Base-by-base conservation (phyloP, 495 filamentous ascomycete genomes). In the Thozetella sp. region DNA sequence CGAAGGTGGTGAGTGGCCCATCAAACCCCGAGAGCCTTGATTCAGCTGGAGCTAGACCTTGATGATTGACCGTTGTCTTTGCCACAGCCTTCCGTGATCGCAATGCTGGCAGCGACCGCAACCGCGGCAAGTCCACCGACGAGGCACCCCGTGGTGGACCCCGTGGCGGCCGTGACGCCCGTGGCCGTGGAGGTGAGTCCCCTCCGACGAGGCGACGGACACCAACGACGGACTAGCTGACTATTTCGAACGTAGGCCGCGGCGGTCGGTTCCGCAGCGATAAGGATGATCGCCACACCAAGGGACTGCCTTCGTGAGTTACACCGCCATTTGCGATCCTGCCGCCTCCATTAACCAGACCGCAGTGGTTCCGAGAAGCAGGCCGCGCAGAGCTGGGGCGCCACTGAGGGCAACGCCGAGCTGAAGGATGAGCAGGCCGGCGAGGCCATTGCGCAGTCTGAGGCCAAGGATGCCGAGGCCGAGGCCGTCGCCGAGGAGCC, bases 381-480 rank as follows among this genome's bases (percentile, higher is more conserved):
- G 79, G 88, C 91, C 67, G 87, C 85, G 70, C 90, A 92, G 71
- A 90, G 91, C 62, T 99, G 95, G 95, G 95, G 93, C 67, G 89
- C 81, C 70, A 83, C 83, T 56, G 88, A 88, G 69, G 95, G 93
- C 72, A 78, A 86, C 25, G 89, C 86, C 67, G 90, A 93, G 76
- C 89, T 86, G 76, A 88, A 89, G 62, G 96, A 97, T 67, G 95
- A 97, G 83, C 83, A 90, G 68, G 92, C 88, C 63, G 95, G 86
- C 60, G 92, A 93, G 68, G 87, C 86, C 61, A 93, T 96, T 64
- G 95, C 95, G 63, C 83, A 92, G 75, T 79, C 83, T 40, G 94
- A 97, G 62, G 83, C 91, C 72, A 88, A 86, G 72, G 90, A 80
- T 57, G 78, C 74, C 13, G 75, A 77, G 52, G 72, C 71, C 25